A percentile compares a stretch with the other conserved stretches of the same genome.
Evolutionary conservation across 495 filamentous ascomycete species (phyloP).

Genomic region (Parachaetomium inaequale): DNA sequence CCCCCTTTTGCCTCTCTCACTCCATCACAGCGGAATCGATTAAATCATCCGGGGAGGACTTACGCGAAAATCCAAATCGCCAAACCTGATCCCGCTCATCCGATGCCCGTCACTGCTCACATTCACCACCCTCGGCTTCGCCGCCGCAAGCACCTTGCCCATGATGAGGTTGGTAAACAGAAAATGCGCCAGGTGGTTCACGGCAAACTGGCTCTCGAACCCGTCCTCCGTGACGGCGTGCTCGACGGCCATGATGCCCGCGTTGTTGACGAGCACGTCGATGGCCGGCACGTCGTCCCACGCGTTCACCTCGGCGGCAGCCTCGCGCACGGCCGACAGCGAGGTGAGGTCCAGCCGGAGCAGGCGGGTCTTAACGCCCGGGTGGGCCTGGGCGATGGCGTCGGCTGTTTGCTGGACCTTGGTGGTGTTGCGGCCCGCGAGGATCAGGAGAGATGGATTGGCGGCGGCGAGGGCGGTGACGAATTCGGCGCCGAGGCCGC

Average conservation of each 20-base stretch:
- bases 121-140: constrained; percentile 36
- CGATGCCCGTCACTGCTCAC: constrained; percentile 45
- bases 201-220: constrained; percentile 65
- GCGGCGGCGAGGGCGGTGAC: constrained; percentile 40
- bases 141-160: constrained; percentile 36
- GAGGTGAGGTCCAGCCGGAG: constrained; percentile 47
- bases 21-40: constrained; percentile 7
- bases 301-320: constrained; percentile 36
- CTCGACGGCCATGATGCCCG: constrained; percentile 60
- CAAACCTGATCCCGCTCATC: constrained; percentile 44
- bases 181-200: constrained; percentile 67
- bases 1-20: too few relatives aligned
- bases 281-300: constrained; percentile 39
- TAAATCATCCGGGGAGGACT: too few relatives aligned
- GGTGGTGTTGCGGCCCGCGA: constrained; percentile 43
- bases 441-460: constrained; percentile 41
- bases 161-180: constrained; percentile 64
- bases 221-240: constrained; percentile 53
- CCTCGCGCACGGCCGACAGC: constrained; percentile 41
- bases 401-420: constrained; percentile 41
- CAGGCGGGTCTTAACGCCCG: constrained; percentile 23
- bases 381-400: constrained; percentile 18
- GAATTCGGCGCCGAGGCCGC: constrained; percentile 43
- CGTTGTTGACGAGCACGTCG: constrained; percentile 68
- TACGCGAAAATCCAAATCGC: constrained; percentile 45